These are phyloP conservation scores for Turritis glabra DNA, from an alignment of 345 rosid genomes.

Conservation along the genomic window DNA sequence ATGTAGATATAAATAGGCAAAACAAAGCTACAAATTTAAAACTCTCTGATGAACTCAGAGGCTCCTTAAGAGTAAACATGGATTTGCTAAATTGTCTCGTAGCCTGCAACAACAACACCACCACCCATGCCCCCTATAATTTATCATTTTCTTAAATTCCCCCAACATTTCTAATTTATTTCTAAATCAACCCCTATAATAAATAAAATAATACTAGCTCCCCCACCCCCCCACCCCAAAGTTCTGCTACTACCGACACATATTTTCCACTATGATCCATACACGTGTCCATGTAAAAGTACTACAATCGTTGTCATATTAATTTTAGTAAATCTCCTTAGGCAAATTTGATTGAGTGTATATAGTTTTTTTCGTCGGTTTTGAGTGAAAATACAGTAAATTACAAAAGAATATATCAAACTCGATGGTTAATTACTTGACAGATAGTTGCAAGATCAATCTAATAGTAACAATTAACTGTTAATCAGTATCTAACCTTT, in stretches of 20 bases:
- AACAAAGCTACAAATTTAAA: constrained; percentile 16
- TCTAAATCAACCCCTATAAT: not conserved
- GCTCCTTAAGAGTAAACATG: not conserved
- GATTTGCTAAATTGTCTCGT: constrained; percentile 19
- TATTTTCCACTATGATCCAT: constrained; percentile 14
- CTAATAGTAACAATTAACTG: not conserved
- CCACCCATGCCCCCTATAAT: constrained; percentile 9
- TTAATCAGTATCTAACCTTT: constrained; percentile 8
- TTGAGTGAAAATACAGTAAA: not conserved
- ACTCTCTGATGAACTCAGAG: constrained; percentile 1
- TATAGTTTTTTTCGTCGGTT: not conserved
- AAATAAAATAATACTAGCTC: not conserved
- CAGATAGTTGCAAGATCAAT: not conserved
- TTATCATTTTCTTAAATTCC: not conserved
- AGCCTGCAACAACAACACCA: not conserved
- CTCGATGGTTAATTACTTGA: constrained; percentile 10
- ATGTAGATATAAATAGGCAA: not conserved
- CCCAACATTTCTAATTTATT: not conserved
- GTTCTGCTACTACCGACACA: constrained; percentile 34
- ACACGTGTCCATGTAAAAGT: constrained; percentile 26
- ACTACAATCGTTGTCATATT: constrained; percentile 7
- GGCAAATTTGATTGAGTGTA: not conserved
- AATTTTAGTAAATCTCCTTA: not conserved
- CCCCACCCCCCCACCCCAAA: not conserved
- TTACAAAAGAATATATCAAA: not conserved